Percentiles rank a stretch among this genome's conserved stretches.
Conservation (phyloP, 1,139 yeast species). For the Candida labiduridarum region DNA sequence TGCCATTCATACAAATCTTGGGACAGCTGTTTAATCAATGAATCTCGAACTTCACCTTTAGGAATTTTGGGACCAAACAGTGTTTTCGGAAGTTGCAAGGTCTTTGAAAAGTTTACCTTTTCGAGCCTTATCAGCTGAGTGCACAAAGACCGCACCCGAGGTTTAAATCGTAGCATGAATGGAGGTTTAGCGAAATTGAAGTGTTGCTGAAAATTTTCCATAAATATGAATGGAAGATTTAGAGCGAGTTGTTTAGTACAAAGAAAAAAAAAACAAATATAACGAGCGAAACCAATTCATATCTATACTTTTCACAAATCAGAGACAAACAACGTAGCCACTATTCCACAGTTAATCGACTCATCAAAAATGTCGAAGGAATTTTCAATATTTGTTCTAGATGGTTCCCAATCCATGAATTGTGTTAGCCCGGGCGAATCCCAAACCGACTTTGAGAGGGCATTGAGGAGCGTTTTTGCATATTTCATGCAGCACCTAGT, state of each 20-base stretch:
- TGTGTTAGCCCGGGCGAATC: neutral
- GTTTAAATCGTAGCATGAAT: conserved; percentile 11
- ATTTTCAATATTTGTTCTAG: conserved; percentile 49
- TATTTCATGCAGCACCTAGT: conserved; percentile 15
- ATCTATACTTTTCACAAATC: neutral
- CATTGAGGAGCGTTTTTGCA: conserved; percentile 7
- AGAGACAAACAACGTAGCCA: neutral
- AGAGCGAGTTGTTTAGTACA: neutral
- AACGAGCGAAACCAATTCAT: neutral
- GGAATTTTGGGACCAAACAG: conserved; percentile 47
- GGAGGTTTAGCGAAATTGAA: neutral
- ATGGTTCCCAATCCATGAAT: conserved; percentile 14
- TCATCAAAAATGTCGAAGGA: conserved; percentile 28
- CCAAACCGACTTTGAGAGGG: conserved; percentile 8
- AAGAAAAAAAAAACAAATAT: neutral
- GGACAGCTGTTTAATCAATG: conserved; percentile 31
- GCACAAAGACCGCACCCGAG: conserved; percentile 7
- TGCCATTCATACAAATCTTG: conserved; percentile 41
- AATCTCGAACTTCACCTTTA: conserved; percentile 25
- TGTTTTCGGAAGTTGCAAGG: conserved; percentile 45
- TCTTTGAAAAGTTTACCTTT: conserved; percentile 27
- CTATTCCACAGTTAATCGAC: neutral
- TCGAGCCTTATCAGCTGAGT: conserved; percentile 7
- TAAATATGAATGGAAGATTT: neutral
- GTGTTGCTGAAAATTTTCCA: neutral